Base-by-base conservation (phyloP, 2,329 filamentous ascomycete species). In the Colletotrichum trifolii region DNA sequence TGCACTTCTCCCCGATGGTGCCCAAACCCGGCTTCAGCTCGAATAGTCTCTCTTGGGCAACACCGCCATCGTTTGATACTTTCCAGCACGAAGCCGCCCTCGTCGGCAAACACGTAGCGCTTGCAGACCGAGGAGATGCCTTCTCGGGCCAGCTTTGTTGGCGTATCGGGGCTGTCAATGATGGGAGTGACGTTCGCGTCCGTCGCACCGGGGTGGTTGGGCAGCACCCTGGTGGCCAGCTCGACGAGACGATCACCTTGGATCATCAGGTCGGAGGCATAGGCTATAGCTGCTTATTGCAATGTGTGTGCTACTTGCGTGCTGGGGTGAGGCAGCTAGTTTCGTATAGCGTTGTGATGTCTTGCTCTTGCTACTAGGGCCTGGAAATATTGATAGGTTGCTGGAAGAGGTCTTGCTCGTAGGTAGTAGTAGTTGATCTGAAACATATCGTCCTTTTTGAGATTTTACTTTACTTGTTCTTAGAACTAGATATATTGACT, bases 1-100 rank as follows among this genome's bases (percentile, higher is more conserved):
- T 52, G 50, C 73, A 74, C 48, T 74, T 70, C 11, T 60, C 64
- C 7, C 74, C 71, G 38, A 66, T 53, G 2, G 45, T 25, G 17
- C 67, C 69, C 2, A 71, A 48, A 6, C 68, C 62, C 8, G 67
- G 54, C 43, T 71, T 71, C 62, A 55, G 59, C 60, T 58, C 58
- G 49, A 35, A 69, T 39, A 52, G 56, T 47, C 3, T 50, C 43
- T 15, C 38, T 48, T 13, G 59, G 58, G 33, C 7, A 2, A 58
- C 42, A 4, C 55, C 55, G n/a, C 25, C 38, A 8, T 58, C 45
- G 8, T 38, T 58, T 2, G 45, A 35, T 13, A 50, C 25, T 9
- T 58, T 38, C 45, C 45, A 58, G 10, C 25, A 58, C 1, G 17
- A 50, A 17, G 10, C n/a, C 45, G 4, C 39, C 42, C 13, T 43